Evolutionary conservation across 2,329 filamentous ascomycete genomes (phyloP).

Genomic region (Colletotrichum caudatum): DNA sequence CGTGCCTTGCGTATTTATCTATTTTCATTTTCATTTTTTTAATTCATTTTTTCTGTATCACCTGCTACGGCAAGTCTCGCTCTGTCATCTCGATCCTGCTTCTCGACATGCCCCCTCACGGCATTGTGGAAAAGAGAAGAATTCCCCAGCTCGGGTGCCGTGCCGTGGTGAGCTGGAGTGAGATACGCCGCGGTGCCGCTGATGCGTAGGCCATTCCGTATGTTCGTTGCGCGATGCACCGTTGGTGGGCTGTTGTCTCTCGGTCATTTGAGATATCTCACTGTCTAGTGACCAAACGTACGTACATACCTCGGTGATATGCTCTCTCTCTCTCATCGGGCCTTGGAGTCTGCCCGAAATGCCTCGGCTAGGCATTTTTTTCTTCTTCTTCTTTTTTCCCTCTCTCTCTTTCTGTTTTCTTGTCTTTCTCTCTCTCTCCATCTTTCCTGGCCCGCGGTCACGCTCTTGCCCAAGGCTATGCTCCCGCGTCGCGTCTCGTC

Average conservation of each 20-base stretch:
- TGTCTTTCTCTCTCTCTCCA: background rate
- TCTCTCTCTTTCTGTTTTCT: background rate
- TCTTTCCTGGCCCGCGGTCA: background rate
- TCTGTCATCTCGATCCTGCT: background rate
- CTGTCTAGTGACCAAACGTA: background rate
- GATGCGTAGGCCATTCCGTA: constrained; percentile 38
- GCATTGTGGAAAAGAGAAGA: constrained; percentile 8
- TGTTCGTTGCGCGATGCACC: constrained; percentile 8
- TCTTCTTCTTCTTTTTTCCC: background rate
- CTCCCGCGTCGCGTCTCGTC: constrained; percentile 6
- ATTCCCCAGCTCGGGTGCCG: constrained; percentile 15
- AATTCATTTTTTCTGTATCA: too few species aligned
- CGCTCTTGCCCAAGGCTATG: background rate
- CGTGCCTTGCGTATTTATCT: background rate
- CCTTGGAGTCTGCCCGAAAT: background rate
- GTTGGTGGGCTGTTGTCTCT: constrained; percentile 4
- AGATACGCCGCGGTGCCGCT: constrained; percentile 34
- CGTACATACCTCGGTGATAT: background rate
- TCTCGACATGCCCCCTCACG: constrained; percentile 3
- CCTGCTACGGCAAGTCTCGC: too few species aligned
- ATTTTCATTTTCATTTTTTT: background rate
- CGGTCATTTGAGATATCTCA: constrained; percentile 22
- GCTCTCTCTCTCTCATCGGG: constrained; percentile 23
- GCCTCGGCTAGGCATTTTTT: background rate
- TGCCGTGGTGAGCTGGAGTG: constrained; percentile 33